Base-by-base conservation (phyloP, 371 early-diverging fungal species). In the Mucor indicus region DNA sequence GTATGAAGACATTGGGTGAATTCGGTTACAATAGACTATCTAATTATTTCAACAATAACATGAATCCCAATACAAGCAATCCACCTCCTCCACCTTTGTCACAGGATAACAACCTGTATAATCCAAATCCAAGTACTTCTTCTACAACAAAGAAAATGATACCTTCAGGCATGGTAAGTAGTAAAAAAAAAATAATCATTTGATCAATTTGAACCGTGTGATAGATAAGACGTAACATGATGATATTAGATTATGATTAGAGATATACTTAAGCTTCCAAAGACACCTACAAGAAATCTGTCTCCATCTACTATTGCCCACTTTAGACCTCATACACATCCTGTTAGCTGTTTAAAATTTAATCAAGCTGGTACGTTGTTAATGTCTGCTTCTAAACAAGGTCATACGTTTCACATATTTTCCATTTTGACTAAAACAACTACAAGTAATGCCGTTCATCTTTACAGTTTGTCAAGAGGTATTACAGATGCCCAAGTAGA, bases 401-500 rank as follows among this genome's bases (percentile, higher is more conserved):
- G 87, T 5, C 86, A 84, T 39, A 85, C 82, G 15, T 87, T 90
- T 57, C 87, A 88, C 42, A 65, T 89, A 3, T 90, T 85, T 69
- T 56, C 69, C 4, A 53, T 78, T 4, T 33, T 33, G n/a, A 33
- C 35, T 4, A 7, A 7, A 11, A 64, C 70, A 20, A 57, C 52
- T n/a, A 52, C 51, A 1, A 29, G 39, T 0, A 72, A 67, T 32
- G 75, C 67, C 4, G 61, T 75, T 7, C 88, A 86, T 58, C 39
- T 88, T 15, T 89, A 86, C 47, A 83, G 80, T 39, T 73, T 90
- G 31, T 75, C 85, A 0, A 82, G 92, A 16, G 92, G 92, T 7
- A 85, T 81, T 48, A 90, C 91, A 0, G 79, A 83, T 53, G 92
- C 90, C 3, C 79, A 71, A 16, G 81, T 92, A 12, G 87, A 86